Base-by-base conservation (phyloP, 768 basidiomycete species). In the Artomyces pyxidatus region DNA sequence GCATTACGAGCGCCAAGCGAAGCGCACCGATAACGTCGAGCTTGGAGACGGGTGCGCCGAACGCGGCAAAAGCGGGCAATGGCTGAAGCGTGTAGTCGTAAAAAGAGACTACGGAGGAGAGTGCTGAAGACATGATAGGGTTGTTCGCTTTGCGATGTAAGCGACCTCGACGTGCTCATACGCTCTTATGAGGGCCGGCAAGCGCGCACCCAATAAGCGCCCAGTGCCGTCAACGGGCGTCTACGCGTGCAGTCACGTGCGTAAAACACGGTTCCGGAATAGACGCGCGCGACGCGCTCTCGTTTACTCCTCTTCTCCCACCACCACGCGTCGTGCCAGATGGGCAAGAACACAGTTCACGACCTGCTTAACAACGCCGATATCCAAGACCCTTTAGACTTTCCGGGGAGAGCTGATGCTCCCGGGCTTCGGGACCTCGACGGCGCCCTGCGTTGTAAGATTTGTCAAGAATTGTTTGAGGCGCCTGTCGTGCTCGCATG, bases 401-500 rank as follows among this genome's bases (percentile, higher is more conserved):
- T 70, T 39, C 65, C 67, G 0, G 44, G 43, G 9, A 14, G 43
- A 8, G 32, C 50, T 4, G 51, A 29, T 8, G 59, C 63, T 16
- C 57, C 59, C 7, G 61, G 63, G 12, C 59, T 71, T 6, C 48
- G 55, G 17, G 60, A 59, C 11, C 59, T 71, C 27, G 71, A 72
- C 54, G 53, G 56, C 37, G 59, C 64, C 5, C 48, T 70, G 22
- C 59, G 66, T 32, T 73, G 71, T 50, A 64, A 66, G 28, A 71
- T 73, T 35, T 73, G 71, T 53, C 67, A 69, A 53, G 68, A 70
- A 29, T 58, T 66, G 16, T 67, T 65, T 45, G 56, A 53, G 1
- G 68, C 58, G 6, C 71, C 71, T 3, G 69, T 73, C 45, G 57
- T 63, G 27, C 64, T 73, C 30, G 48, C 60, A 5, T 71, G 71